Percentiles rank a stretch among this genome's conserved stretches.
These are phyloP conservation scores for Lolium perenne DNA, from an alignment of 176 grass and related monocot species.

Conservation along the genomic window DNA sequence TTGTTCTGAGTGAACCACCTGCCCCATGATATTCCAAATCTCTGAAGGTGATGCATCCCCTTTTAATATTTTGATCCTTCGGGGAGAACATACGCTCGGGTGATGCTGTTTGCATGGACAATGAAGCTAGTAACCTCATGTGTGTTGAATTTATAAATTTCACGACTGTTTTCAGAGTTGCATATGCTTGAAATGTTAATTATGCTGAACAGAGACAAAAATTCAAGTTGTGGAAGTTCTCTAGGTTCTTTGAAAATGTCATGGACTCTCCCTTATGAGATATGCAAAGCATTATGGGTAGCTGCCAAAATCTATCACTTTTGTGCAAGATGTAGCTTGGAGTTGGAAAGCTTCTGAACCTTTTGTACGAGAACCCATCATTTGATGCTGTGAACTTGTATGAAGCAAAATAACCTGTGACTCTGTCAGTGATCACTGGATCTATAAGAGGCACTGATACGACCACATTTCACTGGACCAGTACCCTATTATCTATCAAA, in stretches of 20 bases:
- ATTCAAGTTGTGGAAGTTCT: conserved; percentile 13
- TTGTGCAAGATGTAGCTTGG: conserved; percentile 25
- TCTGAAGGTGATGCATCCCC: conserved; percentile 44
- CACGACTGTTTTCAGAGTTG: conserved; percentile 19
- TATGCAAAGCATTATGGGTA: conserved; percentile 32
- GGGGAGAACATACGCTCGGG: not conserved
- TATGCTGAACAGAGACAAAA: conserved; percentile 37
- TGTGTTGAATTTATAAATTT: conserved; percentile 42
- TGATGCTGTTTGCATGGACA: conserved; percentile 28
- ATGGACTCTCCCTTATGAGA: not conserved
- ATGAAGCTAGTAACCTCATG: conserved; percentile 19
- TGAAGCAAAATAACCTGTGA: conserved; percentile 7
- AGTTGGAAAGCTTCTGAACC: conserved; percentile 17
- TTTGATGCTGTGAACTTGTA: conserved; percentile 16
- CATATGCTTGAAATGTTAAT: conserved; percentile 43
- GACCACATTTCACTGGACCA: not conserved
- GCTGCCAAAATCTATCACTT: conserved; percentile 8
- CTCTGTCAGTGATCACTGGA: conserved; percentile 14
- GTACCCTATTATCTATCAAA: conserved; percentile 21
- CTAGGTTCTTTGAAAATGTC: conserved; percentile 34
- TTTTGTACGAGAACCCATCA: conserved; percentile 25
- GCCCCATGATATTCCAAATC: conserved; percentile 37
- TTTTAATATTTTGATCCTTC: conserved; percentile 28
- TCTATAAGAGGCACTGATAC: not conserved
- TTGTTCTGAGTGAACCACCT: conserved; percentile 83